Conservation (phyloP, 2,329 filamentous ascomycete genomes). For the Xylaria sp. region DNA sequence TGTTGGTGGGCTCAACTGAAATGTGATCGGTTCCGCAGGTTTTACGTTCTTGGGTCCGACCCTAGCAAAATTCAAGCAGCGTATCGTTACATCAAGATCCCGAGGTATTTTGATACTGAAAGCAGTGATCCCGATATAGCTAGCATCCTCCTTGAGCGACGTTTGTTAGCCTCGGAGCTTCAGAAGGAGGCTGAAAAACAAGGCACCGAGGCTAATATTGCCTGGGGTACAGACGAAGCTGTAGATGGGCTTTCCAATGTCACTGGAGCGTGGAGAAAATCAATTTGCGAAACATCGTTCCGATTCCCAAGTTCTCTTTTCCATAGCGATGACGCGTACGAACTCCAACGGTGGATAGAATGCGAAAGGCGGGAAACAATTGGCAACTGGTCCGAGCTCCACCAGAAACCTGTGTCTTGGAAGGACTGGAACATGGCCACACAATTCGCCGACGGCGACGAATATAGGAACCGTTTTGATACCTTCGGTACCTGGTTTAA, state of each 20-base stretch:
- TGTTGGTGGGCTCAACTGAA: conserved; percentile 66
- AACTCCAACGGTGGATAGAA: conserved; percentile 41
- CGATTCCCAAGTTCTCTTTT: conserved; percentile 35
- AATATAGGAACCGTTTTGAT: conserved; percentile 39
- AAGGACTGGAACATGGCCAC: conserved; percentile 54
- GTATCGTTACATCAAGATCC: conserved; percentile 51
- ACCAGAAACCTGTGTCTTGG: conserved; percentile 57
- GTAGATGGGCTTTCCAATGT: background rate
- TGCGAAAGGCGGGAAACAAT: conserved; percentile 10
- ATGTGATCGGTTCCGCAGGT: conserved; percentile 64
- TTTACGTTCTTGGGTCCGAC: conserved; percentile 65
- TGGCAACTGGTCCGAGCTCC: conserved; percentile 48
- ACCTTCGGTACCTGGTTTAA: conserved; percentile 55
- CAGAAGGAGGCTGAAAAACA: conserved; percentile 27
- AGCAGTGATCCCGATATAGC: conserved; percentile 53
- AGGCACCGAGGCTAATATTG: conserved; percentile 26
- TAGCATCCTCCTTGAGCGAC: conserved; percentile 31
- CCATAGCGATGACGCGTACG: conserved; percentile 33
- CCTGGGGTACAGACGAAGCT: conserved; percentile 20
- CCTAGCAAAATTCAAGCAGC: conserved; percentile 43
- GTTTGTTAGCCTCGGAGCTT: conserved; percentile 24
- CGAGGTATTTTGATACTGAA: conserved; percentile 53
- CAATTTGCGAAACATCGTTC: conserved; percentile 31
- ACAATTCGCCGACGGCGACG: conserved; percentile 50
- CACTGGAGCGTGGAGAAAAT: conserved; percentile 21